Evolutionary conservation across 2,329 filamentous ascomycete genomes (phyloP).

Genomic region (Nemania bipapillata): DNA sequence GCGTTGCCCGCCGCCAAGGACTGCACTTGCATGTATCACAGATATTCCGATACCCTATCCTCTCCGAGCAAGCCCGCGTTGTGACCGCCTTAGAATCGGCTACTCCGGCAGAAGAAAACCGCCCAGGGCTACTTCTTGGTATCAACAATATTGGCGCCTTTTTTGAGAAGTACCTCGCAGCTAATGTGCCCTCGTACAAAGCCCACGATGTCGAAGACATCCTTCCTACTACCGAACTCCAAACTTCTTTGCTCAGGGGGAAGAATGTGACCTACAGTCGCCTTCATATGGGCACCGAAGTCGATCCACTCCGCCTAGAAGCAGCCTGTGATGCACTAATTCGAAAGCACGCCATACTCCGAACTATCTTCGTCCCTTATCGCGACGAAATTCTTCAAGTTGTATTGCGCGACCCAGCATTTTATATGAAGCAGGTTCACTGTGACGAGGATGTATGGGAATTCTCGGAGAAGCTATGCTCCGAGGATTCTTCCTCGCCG

Average conservation of each 20-base stretch:
- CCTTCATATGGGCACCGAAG: constrained; percentile 10
- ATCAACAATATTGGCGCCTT: constrained; percentile 9
- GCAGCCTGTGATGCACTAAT: constrained; percentile 20
- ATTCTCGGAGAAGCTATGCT: constrained; percentile 1
- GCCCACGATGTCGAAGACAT: constrained; percentile 29
- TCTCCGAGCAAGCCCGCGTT: constrained; percentile 16
- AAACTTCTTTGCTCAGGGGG: constrained; percentile 10
- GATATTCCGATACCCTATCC: constrained; percentile 24
- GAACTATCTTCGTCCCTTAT: constrained; percentile 26
- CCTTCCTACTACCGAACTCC: constrained; percentile 20
- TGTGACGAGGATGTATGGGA: constrained; percentile 18
- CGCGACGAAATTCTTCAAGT: constrained; percentile 22
- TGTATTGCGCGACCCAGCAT: constrained; percentile 14
- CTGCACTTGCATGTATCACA: constrained; percentile 16
- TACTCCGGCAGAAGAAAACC: constrained; percentile 7
- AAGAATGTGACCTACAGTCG: constrained; percentile 23
- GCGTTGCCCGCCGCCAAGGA: constrained; percentile 5
- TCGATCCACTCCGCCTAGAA: constrained; percentile 21
- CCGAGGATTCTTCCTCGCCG: background rate
- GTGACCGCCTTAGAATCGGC: background rate
- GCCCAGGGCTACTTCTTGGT: constrained; percentile 18
- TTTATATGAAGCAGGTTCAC: constrained; percentile 7
- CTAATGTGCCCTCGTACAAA: background rate
- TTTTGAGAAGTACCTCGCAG: constrained; percentile 14
- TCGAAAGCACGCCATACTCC: constrained; percentile 28